Base-by-base conservation (phyloP, 148 eudicot species). In the Camellia lanceoleosa region DNA sequence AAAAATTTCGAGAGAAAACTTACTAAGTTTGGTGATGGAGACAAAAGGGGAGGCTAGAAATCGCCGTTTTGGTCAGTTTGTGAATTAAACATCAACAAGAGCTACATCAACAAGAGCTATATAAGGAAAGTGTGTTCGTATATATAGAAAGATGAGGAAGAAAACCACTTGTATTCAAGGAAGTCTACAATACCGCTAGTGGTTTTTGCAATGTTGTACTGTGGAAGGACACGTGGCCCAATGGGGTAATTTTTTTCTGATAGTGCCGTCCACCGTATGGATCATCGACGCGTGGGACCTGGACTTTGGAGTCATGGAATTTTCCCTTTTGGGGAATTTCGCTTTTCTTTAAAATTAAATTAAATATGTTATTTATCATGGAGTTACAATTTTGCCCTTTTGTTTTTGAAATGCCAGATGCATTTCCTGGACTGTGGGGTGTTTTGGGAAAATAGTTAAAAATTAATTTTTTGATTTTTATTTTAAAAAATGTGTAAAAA, bases 221-320 rank as follows among this genome's bases (percentile, higher is more conserved):
- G 19, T 16, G 4, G 1, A 5, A 11, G 60, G 10, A 1, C 69
- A 68, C 51, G 38, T 66, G 79, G 59, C 43, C 74, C 44, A 65
- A 80, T 67, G 20, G 73, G 14, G 23, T 73, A 3, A 9, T 30
- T 19, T 5, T 7, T 77, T 3, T 16, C 5, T 38, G 43, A 19
- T 59, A 14, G 71, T 64, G 67, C 66, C 23, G 54, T 59, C 41
- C 9, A 59, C 83, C 52, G n/a, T 74, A 75, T 76, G 56, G 83
- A 80, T 81, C 79, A 3, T 13, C 67, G 79, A 81, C 83, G 20
- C 79, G 79, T 80, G 73, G 38, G 49, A 0, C 7, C 5, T 49
- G 52, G 52, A 49, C 5, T 49, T 49, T 7, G 52, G 52, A n/a
- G 9, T 74, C 7, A 13, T 65, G 62, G 71, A 3, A 38, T 30